Percentiles rank a stretch among this genome's conserved stretches.
Conservation (phyloP, 2,329 filamentous ascomycete genomes). For the Scedosporium apiospermum region DNA sequence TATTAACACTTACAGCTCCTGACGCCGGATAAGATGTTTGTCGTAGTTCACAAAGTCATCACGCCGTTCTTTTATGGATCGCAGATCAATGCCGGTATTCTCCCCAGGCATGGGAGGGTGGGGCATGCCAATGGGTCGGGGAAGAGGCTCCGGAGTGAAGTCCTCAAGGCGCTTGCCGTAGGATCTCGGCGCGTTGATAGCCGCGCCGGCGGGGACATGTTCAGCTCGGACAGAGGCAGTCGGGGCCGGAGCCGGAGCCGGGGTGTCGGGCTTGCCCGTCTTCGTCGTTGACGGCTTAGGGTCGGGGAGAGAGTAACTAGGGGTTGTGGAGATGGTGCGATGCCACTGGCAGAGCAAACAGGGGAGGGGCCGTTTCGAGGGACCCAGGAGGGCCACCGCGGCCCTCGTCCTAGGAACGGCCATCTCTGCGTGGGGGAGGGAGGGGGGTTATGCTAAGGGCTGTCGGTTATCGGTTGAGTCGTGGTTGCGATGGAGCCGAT, state of each 20-base stretch:
- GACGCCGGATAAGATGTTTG: constrained; percentile 68
- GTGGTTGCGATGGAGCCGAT: not conserved
- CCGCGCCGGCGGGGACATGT: constrained; percentile 26
- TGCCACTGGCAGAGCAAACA: constrained; percentile 43
- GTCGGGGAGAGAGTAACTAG: constrained; percentile 17
- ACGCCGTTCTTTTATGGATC: constrained; percentile 57
- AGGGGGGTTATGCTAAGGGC: not conserved
- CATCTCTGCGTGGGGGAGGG: not conserved
- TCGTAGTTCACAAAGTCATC: constrained; percentile 80
- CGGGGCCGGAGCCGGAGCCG: constrained; percentile 6
- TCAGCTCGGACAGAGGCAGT: not conserved
- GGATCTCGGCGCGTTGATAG: constrained; percentile 49
- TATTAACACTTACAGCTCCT: constrained; percentile 56
- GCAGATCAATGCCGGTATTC: constrained; percentile 67
- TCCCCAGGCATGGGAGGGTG: constrained; percentile 66
- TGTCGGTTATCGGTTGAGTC: not conserved
- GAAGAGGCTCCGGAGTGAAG: constrained; percentile 50
- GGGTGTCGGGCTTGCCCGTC: not conserved
- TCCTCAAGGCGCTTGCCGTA: constrained; percentile 45
- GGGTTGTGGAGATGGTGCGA: constrained; percentile 35
- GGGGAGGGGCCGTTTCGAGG: constrained; percentile 20
- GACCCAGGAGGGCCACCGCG: not conserved
- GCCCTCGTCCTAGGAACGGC: not conserved
- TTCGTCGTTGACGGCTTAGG: not conserved
- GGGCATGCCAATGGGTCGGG: constrained; percentile 73